A percentile compares a stretch with the other conserved stretches of the same genome.
Conservation (phyloP, 495 filamentous ascomycete genomes). For the Choiromyces venosus region DNA sequence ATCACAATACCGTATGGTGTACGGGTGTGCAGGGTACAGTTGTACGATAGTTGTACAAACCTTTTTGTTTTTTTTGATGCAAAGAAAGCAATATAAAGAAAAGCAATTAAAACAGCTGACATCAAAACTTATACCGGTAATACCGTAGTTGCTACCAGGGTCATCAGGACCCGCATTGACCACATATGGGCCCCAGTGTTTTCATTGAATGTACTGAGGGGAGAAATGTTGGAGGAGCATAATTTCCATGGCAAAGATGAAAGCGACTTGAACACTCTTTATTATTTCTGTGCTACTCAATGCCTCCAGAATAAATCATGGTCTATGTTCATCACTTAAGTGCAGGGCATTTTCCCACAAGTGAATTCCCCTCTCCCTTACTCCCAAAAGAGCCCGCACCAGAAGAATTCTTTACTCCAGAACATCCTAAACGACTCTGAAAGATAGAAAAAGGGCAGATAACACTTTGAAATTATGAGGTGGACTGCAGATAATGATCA, state of each 20-base stretch:
- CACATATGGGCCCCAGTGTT: not conserved
- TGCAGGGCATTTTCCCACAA: not conserved
- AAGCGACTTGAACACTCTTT: not conserved
- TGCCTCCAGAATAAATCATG: not conserved
- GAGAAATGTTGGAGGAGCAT: not conserved
- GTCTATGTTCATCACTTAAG: not conserved
- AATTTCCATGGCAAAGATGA: not conserved
- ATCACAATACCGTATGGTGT: not conserved
- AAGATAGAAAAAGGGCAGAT: not conserved
- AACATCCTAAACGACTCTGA: not conserved
- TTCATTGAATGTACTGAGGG: not conserved
- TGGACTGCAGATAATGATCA: slow-evolving; percentile 35
- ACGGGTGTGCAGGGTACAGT: not conserved
- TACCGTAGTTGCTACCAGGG: not conserved
- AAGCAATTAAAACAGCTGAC: not conserved
- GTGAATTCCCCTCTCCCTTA: not conserved
- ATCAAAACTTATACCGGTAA: not conserved
- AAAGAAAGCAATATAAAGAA: too few relatives aligned
- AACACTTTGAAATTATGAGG: slow-evolving; percentile 10
- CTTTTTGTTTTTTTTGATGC: too few relatives aligned
- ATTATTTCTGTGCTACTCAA: not conserved
- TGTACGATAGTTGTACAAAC: slow-evolving; percentile 3
- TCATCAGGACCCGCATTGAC: not conserved
- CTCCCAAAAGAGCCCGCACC: not conserved
- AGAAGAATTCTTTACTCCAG: not conserved